Evolutionary conservation across 2,329 filamentous ascomycete genomes (phyloP), one percentile per base, ranked within the genome.

Genomic region (Cladorrhinum sp.): DNA sequence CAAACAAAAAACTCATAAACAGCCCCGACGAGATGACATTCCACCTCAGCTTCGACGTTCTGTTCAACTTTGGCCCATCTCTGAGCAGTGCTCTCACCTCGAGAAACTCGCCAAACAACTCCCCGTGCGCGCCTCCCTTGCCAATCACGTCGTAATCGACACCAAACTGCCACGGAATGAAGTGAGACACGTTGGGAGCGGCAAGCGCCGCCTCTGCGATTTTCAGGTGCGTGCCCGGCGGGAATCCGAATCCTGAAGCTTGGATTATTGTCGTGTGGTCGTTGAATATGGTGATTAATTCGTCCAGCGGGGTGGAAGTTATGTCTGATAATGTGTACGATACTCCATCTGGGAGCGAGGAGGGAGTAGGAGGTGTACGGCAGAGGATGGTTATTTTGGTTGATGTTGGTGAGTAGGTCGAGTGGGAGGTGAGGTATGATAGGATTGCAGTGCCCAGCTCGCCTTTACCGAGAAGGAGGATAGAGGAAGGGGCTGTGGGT

Each of bases 121-220:
- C 81, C 71, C 9, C 49, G n/a, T 89, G 86, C 49, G 82, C 76
- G 24, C 81, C 84, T 0, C 82, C 81, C 0, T 75, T 71, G 0
- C 86, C 85, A 16, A 90, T 83, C 25, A 76, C 70, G 59, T 91
- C 87, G 72, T 91, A 91, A 69, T 91, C 85, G 23, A 90, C 83
- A 0, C 88, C 88, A 70, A 87, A 91, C 71, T 91, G 88, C 88
- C 88, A 91, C 0, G 88, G 88, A 18, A 91, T 79, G 68, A 81
- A 91, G 0, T 82, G 75, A 13, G 72, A 65, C 0, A 81, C 78
- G 0, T 75, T 72, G 4, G 41, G 41, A 0, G 82, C 85, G 10
- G 72, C 70, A 0, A 90, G 72, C 0, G 80, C 82, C 0, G 87
- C 86, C 10, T 76, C 68, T 0, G 82, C 73, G 18, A 90, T 74